phyloP scores from a whole-genome alignment of 2,329 filamentous ascomycete species.

The Cercospora brassicicola region DNA sequence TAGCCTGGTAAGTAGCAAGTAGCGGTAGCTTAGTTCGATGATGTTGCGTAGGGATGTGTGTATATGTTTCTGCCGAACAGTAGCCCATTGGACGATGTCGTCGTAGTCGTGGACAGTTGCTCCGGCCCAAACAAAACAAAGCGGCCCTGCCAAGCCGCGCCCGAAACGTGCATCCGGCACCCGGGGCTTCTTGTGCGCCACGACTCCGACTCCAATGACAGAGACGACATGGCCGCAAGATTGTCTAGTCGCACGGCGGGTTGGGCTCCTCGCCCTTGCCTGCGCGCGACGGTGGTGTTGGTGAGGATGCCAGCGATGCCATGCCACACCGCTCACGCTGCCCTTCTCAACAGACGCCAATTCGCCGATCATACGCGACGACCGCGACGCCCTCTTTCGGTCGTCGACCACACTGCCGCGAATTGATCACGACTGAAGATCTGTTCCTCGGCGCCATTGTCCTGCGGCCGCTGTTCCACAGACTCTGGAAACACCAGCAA shows the following conservation, averaged over 20 bases:
- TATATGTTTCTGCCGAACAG: not conserved
- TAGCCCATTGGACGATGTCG: not conserved
- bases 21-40: not conserved
- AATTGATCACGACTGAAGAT: not conserved
- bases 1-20: not conserved
- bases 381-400: not conserved
- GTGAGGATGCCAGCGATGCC: not conserved
- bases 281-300: not conserved
- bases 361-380: not conserved
- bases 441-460: not conserved
- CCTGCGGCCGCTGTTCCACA: not conserved
- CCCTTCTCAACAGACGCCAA: not conserved
- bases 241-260: not conserved
- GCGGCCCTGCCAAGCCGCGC: not conserved
- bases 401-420: not conserved
- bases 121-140: not conserved
- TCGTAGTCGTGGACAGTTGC: not conserved
- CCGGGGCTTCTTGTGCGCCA: not conserved
- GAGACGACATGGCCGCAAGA: not conserved
- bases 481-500: not conserved
- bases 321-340: not conserved
- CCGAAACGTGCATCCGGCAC: not conserved
- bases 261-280: not conserved
- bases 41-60: constrained; percentile 2
- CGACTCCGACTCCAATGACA: not conserved